phyloP scores from a whole-genome alignment of 75 land plant genomes.

The Isoetes taiwanensis region DNA sequence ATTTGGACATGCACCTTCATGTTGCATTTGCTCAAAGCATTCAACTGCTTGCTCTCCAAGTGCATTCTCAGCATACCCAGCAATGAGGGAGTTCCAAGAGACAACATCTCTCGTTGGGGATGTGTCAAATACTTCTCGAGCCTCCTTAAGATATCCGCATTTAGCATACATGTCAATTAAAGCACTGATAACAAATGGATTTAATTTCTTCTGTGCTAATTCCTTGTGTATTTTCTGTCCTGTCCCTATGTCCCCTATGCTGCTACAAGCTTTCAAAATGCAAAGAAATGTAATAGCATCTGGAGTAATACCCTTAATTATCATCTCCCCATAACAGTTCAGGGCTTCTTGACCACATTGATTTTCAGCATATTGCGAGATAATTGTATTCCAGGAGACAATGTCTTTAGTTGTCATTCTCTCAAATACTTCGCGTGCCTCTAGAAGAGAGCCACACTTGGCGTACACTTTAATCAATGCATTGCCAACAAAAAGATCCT shows the following conservation, averaged over 20 bases:
- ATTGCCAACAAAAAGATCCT: constrained; percentile 7
- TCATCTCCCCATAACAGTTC: constrained; percentile 22
- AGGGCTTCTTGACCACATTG: constrained; percentile 6
- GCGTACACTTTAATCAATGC: constrained; percentile 53
- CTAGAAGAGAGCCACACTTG: constrained; percentile 43
- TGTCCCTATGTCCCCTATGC: constrained; percentile 25
- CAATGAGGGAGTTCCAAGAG: neutral
- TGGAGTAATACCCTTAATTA: constrained; percentile 13
- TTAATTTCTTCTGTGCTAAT: constrained; percentile 20
- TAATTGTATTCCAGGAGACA: constrained; percentile 40
- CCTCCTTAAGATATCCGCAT: constrained; percentile 32
- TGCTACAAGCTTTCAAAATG: constrained; percentile 27
- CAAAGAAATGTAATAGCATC: constrained; percentile 35
- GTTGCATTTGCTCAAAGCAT: constrained; percentile 18
- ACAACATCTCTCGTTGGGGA: constrained; percentile 16
- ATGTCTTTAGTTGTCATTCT: constrained; percentile 11
- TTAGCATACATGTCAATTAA: constrained; percentile 44
- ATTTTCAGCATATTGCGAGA: constrained; percentile 16
- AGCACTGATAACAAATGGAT: constrained; percentile 27
- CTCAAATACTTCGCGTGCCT: constrained; percentile 32
- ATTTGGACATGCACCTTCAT: constrained; percentile 11
- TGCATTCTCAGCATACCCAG: constrained; percentile 11
- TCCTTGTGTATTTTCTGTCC: constrained; percentile 28
- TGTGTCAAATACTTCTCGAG: constrained; percentile 13
- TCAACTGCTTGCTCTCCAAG: constrained; percentile 12